These are phyloP conservation scores for Fonsecaea erecta DNA, from an alignment of 2,329 filamentous ascomycete genomes.

Conservation along the genomic window DNA sequence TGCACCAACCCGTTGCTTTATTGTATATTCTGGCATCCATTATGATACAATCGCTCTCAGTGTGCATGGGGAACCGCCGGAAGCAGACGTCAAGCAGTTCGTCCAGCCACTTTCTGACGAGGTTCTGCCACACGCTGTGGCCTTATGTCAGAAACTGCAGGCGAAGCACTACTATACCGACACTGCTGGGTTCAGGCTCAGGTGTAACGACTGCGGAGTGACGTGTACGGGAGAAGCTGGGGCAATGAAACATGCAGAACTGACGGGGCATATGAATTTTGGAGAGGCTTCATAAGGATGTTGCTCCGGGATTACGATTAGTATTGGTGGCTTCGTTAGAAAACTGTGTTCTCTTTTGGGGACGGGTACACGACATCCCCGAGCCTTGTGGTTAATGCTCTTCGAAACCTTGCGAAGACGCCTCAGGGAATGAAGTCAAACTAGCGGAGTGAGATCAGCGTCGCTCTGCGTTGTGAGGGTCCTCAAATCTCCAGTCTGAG, in stretches of 20 bases:
- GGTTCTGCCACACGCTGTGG: slow-evolving; percentile 63
- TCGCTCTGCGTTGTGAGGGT: neutral
- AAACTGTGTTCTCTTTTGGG: neutral
- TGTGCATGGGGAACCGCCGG: slow-evolving; percentile 66
- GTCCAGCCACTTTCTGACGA: slow-evolving; percentile 59
- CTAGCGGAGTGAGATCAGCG: neutral
- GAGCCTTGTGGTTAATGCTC: neutral
- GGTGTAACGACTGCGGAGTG: slow-evolving; percentile 67
- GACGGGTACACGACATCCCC: neutral
- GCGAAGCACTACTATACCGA: slow-evolving; percentile 85
- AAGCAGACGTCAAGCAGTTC: slow-evolving; percentile 80
- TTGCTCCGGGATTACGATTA: neutral
- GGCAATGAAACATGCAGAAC: slow-evolving; percentile 52
- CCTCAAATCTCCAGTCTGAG: neutral
- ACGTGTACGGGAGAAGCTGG: slow-evolving; percentile 52
- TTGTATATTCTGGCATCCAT: slow-evolving; percentile 91
- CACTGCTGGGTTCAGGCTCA: slow-evolving; percentile 76
- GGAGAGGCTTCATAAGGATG: slow-evolving; percentile 48
- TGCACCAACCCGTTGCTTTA: slow-evolving; percentile 64
- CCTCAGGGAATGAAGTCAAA: neutral
- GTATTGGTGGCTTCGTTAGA: neutral
- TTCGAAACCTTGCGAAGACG: neutral
- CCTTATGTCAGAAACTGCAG: slow-evolving; percentile 69
- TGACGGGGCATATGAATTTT: slow-evolving; percentile 56
- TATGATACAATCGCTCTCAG: slow-evolving; percentile 87